Evolutionary conservation across 73 alveolate species (phyloP).

Genomic region (Uronychia setigera): DNA sequence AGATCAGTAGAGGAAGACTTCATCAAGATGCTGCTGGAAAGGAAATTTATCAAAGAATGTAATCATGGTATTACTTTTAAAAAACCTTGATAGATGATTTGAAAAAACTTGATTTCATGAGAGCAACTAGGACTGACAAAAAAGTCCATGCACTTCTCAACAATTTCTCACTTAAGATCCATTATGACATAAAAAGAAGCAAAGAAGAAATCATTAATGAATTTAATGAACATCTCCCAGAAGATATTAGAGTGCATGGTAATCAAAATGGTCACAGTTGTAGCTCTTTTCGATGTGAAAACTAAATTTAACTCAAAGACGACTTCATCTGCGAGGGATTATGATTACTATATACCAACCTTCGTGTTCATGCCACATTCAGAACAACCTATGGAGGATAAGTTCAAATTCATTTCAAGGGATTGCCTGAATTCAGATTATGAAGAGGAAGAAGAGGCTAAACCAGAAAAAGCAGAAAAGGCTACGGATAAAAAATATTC

Average conservation of each 20-base stretch:
- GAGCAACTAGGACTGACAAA: slow-evolving; percentile 87
- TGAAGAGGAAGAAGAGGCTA: slow-evolving; percentile 45
- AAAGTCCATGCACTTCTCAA: slow-evolving; percentile 82
- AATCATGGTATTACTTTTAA: slow-evolving; percentile 36
- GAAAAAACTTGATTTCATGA: slow-evolving; percentile 70
- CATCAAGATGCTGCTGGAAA: slow-evolving; percentile 52
- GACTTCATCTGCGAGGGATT: slow-evolving; percentile 82
- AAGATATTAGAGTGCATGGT: slow-evolving; percentile 81
- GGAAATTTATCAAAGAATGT: slow-evolving; percentile 59
- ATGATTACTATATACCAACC: slow-evolving; percentile 91
- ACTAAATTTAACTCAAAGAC: slow-evolving; percentile 90
- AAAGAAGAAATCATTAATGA: slow-evolving; percentile 68
- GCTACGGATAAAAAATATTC: neutral
- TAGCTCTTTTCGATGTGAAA: slow-evolving; percentile 30
- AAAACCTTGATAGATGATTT: slow-evolving; percentile 41
- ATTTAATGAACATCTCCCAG: slow-evolving; percentile 82
- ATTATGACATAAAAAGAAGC: slow-evolving; percentile 47
- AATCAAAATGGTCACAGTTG: slow-evolving; percentile 15
- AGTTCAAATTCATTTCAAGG: neutral
- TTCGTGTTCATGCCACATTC: slow-evolving; percentile 47
- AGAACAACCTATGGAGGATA: neutral
- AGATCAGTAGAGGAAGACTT: slow-evolving; percentile 71
- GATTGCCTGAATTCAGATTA: neutral
- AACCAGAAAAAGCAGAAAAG: neutral
- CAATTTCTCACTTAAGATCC: slow-evolving; percentile 70